These are phyloP conservation scores for Coemansia sp. DNA, from an alignment of 192 early-diverging fungal genomes.

Conservation along the genomic window DNA sequence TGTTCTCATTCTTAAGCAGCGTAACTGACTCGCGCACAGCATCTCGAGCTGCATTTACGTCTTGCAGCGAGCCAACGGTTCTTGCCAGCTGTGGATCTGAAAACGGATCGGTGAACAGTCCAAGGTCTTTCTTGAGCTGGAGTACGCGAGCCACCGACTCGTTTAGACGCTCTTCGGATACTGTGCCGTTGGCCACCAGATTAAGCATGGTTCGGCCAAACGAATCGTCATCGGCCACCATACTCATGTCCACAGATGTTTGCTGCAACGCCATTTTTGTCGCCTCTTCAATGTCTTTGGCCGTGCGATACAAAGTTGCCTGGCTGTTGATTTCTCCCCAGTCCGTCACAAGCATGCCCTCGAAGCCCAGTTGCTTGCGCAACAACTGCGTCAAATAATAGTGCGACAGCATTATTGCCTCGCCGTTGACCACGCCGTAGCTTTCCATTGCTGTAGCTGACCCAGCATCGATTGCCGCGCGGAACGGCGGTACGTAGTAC, in stretches of 20 bases:
- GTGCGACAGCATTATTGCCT: slow-evolving; percentile 57
- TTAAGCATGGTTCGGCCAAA: slow-evolving; percentile 45
- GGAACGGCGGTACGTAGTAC: slow-evolving; percentile 64
- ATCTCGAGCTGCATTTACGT: slow-evolving; percentile 53
- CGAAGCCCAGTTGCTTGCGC: slow-evolving; percentile 57
- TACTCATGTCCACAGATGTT: slow-evolving; percentile 63
- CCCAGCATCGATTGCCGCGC: slow-evolving; percentile 60
- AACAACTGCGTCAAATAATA: slow-evolving; percentile 58
- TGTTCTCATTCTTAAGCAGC: slow-evolving; percentile 57
- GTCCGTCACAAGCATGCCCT: slow-evolving; percentile 63
- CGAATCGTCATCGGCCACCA: slow-evolving; percentile 61
- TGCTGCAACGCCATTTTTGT: slow-evolving; percentile 44
- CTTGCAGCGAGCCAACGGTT: slow-evolving; percentile 55
- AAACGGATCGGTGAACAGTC: slow-evolving; percentile 56
- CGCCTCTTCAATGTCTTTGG: slow-evolving; percentile 44
- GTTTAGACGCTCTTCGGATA: slow-evolving; percentile 50
- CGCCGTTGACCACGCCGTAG: slow-evolving; percentile 62
- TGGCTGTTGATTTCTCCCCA: slow-evolving; percentile 62
- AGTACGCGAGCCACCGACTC: slow-evolving; percentile 58
- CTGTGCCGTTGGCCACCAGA: slow-evolving; percentile 41
- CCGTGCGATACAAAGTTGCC: slow-evolving; percentile 51
- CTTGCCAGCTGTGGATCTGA: slow-evolving; percentile 34
- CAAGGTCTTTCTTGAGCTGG: slow-evolving; percentile 69
- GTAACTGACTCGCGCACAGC: slow-evolving; percentile 60
- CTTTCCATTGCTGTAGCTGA: slow-evolving; percentile 65